These are phyloP conservation scores for Psilocybe subaeruginosa DNA, from an alignment of 768 basidiomycete species.

Conservation along the genomic window DNA sequence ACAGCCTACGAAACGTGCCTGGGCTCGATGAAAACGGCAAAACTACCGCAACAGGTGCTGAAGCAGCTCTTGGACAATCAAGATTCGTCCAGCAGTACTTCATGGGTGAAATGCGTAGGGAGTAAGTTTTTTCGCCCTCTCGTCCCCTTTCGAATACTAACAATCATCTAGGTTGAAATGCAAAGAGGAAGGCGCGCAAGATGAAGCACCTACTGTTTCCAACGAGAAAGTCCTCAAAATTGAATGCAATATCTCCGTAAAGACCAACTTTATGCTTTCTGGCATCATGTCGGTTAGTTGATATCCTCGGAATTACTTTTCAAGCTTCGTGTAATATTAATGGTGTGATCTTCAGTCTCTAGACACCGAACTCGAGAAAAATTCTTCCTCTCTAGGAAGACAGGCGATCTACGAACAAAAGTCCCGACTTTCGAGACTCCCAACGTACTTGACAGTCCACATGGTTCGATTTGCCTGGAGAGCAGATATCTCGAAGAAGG, in stretches of 20 bases:
- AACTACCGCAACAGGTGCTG: constrained; percentile 25
- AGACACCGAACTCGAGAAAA: constrained; percentile 87
- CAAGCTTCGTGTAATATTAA: neutral
- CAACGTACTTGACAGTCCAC: constrained; percentile 84
- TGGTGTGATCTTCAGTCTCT: constrained; percentile 57
- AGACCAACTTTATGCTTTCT: constrained; percentile 86
- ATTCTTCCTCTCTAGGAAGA: constrained; percentile 76
- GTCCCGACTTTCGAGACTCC: constrained; percentile 82
- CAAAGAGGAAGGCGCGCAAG: constrained; percentile 65
- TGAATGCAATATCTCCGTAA: constrained; percentile 87
- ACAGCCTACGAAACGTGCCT: constrained; percentile 74
- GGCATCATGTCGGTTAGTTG: constrained; percentile 77
- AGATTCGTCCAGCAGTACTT: constrained; percentile 83
- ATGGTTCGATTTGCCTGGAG: constrained; percentile 98
- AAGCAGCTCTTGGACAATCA: constrained; percentile 35
- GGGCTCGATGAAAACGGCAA: constrained; percentile 40
- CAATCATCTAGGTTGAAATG: constrained; percentile 62
- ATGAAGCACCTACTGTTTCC: constrained; percentile 68
- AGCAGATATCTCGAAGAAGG: constrained; percentile 86
- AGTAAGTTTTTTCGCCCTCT: constrained; percentile 37
- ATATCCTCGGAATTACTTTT: neutral
- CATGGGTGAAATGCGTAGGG: constrained; percentile 76
- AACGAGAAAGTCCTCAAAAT: constrained; percentile 84
- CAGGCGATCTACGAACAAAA: constrained; percentile 82
- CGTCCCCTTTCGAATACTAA: neutral